Conservation (phyloP, 2,329 filamentous ascomycete species). For the Trichoderma cornu-damae region DNA sequence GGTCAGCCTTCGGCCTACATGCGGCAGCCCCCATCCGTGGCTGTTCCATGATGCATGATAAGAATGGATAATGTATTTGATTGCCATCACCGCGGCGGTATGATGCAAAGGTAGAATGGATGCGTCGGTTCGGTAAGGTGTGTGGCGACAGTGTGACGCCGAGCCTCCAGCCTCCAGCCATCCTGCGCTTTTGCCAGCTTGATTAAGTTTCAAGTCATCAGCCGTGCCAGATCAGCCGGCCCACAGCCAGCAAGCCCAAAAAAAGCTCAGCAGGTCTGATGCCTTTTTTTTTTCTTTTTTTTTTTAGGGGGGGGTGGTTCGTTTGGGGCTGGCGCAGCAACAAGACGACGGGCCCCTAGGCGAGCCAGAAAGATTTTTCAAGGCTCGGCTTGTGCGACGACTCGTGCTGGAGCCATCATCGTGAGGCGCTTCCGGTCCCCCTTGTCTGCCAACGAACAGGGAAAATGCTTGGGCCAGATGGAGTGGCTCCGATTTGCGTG, state of each 20-base stretch:
- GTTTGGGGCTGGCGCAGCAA: background rate
- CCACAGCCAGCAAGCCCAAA: background rate
- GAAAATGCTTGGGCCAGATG: conserved; percentile 8
- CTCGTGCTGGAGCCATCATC: conserved; percentile 4
- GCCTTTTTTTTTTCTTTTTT: background rate
- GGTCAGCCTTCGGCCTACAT: background rate
- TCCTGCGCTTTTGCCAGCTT: background rate
- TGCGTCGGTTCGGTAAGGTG: background rate
- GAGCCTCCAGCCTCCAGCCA: conserved; percentile 1
- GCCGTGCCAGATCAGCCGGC: conserved; percentile 1
- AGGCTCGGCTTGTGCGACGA: conserved; percentile 7
- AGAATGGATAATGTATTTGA: background rate
- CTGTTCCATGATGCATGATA: background rate
- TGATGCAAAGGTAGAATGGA: background rate
- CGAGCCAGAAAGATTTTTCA: conserved; percentile 4
- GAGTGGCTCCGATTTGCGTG: conserved; percentile 15
- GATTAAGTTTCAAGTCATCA: conserved; percentile 8
- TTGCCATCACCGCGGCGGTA: background rate
- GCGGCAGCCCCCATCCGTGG: background rate
- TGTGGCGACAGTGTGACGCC: conserved; percentile 9
- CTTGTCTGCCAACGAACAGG: background rate
- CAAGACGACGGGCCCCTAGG: background rate
- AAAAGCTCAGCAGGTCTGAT: background rate
- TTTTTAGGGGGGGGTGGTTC: too few relatives aligned
- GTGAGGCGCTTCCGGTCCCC: conserved; percentile 5